Conservation (phyloP, 495 filamentous ascomycete species). For the Daldinia vernicosa region DNA sequence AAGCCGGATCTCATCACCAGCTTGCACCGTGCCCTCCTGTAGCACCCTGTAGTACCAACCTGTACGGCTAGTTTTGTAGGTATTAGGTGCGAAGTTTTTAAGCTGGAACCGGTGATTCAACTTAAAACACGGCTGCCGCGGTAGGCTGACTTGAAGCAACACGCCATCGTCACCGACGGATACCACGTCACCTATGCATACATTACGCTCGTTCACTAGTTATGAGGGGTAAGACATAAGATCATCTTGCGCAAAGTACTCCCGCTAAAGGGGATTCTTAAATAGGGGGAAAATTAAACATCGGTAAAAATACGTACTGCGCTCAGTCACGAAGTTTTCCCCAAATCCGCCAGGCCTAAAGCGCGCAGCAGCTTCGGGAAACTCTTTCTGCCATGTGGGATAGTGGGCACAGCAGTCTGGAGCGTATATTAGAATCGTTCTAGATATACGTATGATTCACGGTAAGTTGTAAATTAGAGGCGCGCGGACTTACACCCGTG, state of each 20-base stretch:
- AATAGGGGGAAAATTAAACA: constrained; percentile 15
- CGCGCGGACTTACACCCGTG: constrained; percentile 58
- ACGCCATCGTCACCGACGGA: constrained; percentile 52
- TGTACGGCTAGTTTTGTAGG: constrained; percentile 60
- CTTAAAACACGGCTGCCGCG: constrained; percentile 66
- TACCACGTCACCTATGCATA: constrained; percentile 66
- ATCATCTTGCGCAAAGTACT: too few species aligned
- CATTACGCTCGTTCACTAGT: constrained; percentile 64
- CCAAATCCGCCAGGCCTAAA: constrained; percentile 65
- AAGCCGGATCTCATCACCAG: constrained; percentile 56
- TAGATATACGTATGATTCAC: background rate
- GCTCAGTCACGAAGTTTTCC: constrained; percentile 62
- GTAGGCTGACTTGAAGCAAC: constrained; percentile 56
- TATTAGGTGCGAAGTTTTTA: constrained; percentile 61
- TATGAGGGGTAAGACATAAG: background rate
- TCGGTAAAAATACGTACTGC: constrained; percentile 29
- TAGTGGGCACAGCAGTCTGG: constrained; percentile 64
- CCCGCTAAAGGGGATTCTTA: too few species aligned
- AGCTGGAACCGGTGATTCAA: constrained; percentile 65
- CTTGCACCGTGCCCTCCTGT: constrained; percentile 55
- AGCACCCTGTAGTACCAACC: constrained; percentile 67
- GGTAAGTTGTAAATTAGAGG: background rate
- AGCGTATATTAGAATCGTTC: constrained; percentile 9
- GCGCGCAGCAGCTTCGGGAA: constrained; percentile 50
- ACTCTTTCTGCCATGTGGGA: constrained; percentile 55